phyloP scores from a whole-genome alignment of 2,329 filamentous ascomycete species.

The Nannizziopsis arthrosporioides region DNA sequence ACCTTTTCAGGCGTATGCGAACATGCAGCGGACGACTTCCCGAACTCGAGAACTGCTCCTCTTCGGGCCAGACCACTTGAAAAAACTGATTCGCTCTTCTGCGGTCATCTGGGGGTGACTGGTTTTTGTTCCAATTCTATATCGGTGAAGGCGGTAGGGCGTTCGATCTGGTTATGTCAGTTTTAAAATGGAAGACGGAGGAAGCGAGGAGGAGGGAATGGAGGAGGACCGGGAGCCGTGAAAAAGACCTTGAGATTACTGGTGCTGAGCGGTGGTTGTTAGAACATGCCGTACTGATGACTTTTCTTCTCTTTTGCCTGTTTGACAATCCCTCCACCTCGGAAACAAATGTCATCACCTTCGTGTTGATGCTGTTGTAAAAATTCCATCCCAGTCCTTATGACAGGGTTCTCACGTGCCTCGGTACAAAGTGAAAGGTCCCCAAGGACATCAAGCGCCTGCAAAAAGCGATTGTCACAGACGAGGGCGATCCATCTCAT shows the following conservation, averaged over 20 bases:
- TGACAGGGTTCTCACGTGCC: too few species aligned
- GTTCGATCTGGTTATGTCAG: too few species aligned
- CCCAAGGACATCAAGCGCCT: too few species aligned
- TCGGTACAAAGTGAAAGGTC: too few species aligned
- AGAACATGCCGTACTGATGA: background rate
- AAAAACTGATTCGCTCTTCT: constrained; percentile 21
- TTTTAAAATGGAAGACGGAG: too few species aligned
- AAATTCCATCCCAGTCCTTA: too few species aligned
- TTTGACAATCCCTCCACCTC: background rate
- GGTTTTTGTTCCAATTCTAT: too few species aligned
- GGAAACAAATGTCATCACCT: background rate
- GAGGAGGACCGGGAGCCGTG: constrained; percentile 1
- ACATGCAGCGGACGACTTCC: constrained; percentile 19
- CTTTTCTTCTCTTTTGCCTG: background rate
- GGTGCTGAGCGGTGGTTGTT: too few species aligned
- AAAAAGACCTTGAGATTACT: background rate
- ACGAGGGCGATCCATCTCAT: too few species aligned
- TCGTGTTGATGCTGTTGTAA: background rate
- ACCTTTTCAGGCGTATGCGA: constrained; percentile 12
- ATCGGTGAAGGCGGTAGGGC: too few species aligned
- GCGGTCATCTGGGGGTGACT: constrained; percentile 14
- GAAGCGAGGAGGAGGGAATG: background rate
- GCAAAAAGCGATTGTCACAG: too few species aligned
- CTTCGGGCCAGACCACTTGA: constrained; percentile 26
- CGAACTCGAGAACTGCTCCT: constrained; percentile 21